Evolutionary conservation across 2,329 filamentous ascomycete species (phyloP), one percentile per base, ranked within the genome.

Genomic region (Ambrosiella xylebori): DNA sequence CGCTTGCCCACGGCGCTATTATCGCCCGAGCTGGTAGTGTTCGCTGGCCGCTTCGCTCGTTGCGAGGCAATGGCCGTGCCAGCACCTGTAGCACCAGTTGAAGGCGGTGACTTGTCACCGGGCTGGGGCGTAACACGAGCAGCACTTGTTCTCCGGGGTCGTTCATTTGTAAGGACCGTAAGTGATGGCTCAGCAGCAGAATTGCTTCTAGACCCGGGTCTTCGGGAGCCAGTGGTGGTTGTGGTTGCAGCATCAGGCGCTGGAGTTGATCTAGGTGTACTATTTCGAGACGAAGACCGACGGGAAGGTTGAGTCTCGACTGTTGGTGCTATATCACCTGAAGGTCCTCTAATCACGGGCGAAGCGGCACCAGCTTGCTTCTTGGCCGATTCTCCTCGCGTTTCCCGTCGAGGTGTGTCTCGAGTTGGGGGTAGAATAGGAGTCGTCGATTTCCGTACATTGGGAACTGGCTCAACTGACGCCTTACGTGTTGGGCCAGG

Each of bases 1-100:
- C 86, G 78, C 70, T 81, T 84, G 60, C 84, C 84, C 59, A 88
- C 81, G 61, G 84, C 86, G 65, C 78, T 81, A 66, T 74, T 81
- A 65, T 78, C 77, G 65, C 78, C 78, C 63, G 76, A 76, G 68
- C 74, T 79, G 40, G 76, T 81, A 62, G 75, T 75, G 66, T 75
- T 86, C 37, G 83, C 85, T 51, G 85, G 85, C 59, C 82, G 74
- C 70, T 84, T 88, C 57, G 77, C 73, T 55, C 85, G 79, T 65
- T 81, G 79, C 63, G 71, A 74, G n/a, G 70, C 11, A 12, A 27
- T 17, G 19, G 15, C 38, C 13, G 47, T 36, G 7, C 39, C 13
- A 12, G 38, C 39, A n/a, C 17, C 8, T 66, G 66, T 40, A 12
- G 52, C 17, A 7, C n/a, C 41, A 51, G 51, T 35, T 27, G 19